These are phyloP conservation scores for Albugo laibachii DNA, from an alignment of 352 stramenopile genomes.

Conservation along the genomic window DNA sequence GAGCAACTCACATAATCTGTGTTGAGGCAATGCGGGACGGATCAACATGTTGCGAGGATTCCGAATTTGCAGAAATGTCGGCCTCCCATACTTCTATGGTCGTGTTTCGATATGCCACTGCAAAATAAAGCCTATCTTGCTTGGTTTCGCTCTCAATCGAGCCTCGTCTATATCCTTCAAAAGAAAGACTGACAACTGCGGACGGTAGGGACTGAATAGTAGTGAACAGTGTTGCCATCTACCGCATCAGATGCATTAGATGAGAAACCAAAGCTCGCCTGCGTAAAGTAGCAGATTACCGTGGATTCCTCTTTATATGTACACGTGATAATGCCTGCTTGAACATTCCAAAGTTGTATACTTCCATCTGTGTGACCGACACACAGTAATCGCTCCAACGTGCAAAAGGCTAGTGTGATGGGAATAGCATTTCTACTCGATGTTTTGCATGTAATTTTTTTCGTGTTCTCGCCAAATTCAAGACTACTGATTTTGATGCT, in stretches of 20 bases:
- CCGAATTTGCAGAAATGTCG: background rate
- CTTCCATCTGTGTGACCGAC: constrained; percentile 42
- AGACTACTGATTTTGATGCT: constrained; percentile 35
- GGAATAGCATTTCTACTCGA: constrained; percentile 31
- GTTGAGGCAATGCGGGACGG: constrained; percentile 10
- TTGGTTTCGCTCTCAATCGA: no score
- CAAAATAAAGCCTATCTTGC: constrained; percentile 13
- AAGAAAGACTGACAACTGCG: constrained; percentile 22
- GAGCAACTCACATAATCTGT: no score
- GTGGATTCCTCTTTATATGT: constrained; percentile 15
- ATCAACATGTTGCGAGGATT: constrained; percentile 6
- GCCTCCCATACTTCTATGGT: constrained; percentile 31
- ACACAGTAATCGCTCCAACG: constrained; percentile 21
- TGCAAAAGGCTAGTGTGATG: constrained; percentile 31
- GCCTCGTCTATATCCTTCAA: constrained; percentile 7
- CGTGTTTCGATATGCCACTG: constrained; percentile 32
- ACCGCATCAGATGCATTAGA: no score
- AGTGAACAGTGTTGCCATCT: constrained; percentile 11
- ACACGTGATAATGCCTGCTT: constrained; percentile 15
- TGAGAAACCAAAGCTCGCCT: no score
- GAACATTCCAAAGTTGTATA: constrained; percentile 40
- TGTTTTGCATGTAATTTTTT: constrained; percentile 57
- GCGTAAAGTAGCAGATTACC: background rate
- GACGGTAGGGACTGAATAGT: constrained; percentile 15
- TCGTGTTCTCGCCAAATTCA: constrained; percentile 25